Conservation (phyloP, 495 filamentous ascomycete genomes). For the Tetracladium marchalianum region DNA sequence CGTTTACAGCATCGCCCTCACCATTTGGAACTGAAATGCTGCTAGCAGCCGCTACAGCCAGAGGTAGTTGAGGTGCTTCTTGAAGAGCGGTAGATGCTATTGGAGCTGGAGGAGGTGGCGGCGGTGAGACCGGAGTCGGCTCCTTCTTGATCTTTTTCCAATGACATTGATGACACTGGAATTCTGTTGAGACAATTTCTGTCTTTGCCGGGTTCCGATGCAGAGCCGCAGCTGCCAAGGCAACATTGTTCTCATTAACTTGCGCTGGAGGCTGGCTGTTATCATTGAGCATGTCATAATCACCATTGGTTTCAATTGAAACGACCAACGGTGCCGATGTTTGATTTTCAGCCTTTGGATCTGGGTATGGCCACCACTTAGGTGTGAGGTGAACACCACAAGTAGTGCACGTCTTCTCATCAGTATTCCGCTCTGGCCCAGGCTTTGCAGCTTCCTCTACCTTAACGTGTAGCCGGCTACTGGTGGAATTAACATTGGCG, state of each 20-base stretch:
- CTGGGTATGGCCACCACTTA: constrained; percentile 42
- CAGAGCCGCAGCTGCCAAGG: constrained; percentile 31
- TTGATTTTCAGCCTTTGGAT: neutral
- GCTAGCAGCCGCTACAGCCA: constrained; percentile 6
- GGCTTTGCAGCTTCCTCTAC: constrained; percentile 14
- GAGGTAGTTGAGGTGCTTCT: constrained; percentile 13
- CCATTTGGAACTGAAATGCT: constrained; percentile 6
- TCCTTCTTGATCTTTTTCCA: constrained; percentile 31
- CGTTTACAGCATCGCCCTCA: constrained; percentile 13
- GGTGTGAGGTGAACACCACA: constrained; percentile 52
- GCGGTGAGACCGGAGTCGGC: constrained; percentile 28
- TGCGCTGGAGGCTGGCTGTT: constrained; percentile 27
- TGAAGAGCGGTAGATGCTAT: constrained; percentile 26
- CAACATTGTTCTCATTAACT: constrained; percentile 35
- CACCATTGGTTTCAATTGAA: constrained; percentile 1
- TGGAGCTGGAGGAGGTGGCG: constrained; percentile 22
- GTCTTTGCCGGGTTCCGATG: constrained; percentile 7
- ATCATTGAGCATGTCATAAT: constrained; percentile 29
- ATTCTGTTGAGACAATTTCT: constrained; percentile 11
- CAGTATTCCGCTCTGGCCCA: neutral
- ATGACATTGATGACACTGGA: constrained; percentile 46
- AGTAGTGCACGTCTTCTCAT: constrained; percentile 31
- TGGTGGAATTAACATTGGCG: constrained; percentile 1
- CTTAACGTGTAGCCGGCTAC: constrained; percentile 24
- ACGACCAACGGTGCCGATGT: neutral